Percentiles rank a stretch among this genome's conserved stretches.
These are phyloP conservation scores for Arabidopsis hybrid DNA, from an alignment of 441 rosid genomes.

Conservation along the genomic window DNA sequence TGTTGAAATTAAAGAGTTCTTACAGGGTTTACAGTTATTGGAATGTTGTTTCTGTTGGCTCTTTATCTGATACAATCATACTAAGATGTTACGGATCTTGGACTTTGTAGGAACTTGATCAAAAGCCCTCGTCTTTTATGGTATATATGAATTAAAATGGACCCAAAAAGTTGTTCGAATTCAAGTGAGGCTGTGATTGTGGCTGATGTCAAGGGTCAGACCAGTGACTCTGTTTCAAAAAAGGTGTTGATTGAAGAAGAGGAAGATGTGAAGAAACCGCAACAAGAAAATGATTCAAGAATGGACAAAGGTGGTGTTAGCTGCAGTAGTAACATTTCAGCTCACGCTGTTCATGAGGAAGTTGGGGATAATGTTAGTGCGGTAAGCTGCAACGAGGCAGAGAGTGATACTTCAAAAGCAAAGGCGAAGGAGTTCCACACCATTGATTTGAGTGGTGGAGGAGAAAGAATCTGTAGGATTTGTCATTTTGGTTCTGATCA, in stretches of 20 bases:
- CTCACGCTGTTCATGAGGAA: slow-evolving; percentile 32
- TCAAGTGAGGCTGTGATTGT: slow-evolving; percentile 44
- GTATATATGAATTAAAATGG: slow-evolving; percentile 44
- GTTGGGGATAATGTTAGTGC: slow-evolving; percentile 45
- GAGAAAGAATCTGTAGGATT: slow-evolving; percentile 76
- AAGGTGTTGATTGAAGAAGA: slow-evolving; percentile 36
- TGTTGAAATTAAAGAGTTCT: slow-evolving; percentile 29
- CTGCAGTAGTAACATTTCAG: slow-evolving; percentile 36
- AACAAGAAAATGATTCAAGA: slow-evolving; percentile 37
- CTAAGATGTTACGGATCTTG: slow-evolving; percentile 9
- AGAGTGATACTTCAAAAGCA: slow-evolving; percentile 46
- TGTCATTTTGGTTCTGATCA: slow-evolving; percentile 80
- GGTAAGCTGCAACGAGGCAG: slow-evolving; percentile 48
- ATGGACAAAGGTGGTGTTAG: slow-evolving; percentile 45
- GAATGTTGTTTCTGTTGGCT: slow-evolving; percentile 22
- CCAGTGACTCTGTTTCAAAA: slow-evolving; percentile 37
- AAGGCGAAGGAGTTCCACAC: slow-evolving; percentile 52
- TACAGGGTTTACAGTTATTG: slow-evolving; percentile 23
- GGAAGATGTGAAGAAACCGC: slow-evolving; percentile 6
- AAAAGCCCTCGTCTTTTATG: background rate
- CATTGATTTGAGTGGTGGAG: slow-evolving; percentile 53
- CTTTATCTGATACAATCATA: slow-evolving; percentile 25
- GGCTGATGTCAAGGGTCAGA: slow-evolving; percentile 35
- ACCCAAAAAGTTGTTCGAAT: slow-evolving; percentile 38
- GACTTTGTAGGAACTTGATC: slow-evolving; percentile 38